These are phyloP conservation scores for Colletotrichum sp. DNA, from an alignment of 2,329 filamentous ascomycete genomes.

Conservation along the genomic window DNA sequence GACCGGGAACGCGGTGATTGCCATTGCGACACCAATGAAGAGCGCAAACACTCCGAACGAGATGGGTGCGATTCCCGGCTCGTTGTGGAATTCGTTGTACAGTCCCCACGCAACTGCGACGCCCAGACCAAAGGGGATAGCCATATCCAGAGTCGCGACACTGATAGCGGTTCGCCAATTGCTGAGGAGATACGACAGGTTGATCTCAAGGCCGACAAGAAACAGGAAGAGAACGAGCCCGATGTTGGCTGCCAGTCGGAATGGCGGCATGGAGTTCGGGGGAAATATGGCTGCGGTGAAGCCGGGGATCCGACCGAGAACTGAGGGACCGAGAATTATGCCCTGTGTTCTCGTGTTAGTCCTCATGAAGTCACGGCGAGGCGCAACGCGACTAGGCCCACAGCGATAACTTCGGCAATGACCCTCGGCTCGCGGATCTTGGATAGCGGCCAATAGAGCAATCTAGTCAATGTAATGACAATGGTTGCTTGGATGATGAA, in stretches of 20 bases:
- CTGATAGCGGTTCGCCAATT: slow-evolving; percentile 83
- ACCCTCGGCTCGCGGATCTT: slow-evolving; percentile 81
- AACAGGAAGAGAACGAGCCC: slow-evolving; percentile 87
- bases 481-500: slow-evolving; percentile 74
- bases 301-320: slow-evolving; percentile 84
- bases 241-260: slow-evolving; percentile 81
- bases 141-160: slow-evolving; percentile 81
- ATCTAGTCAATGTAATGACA: slow-evolving; percentile 51
- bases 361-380: not conserved
- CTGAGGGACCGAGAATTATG: slow-evolving; percentile 83
- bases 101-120: slow-evolving; percentile 82
- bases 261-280: slow-evolving; percentile 71
- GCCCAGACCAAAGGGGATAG: slow-evolving; percentile 82
- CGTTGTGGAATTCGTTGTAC: slow-evolving; percentile 71
- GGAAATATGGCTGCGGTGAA: slow-evolving; percentile 83
- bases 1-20: slow-evolving; percentile 88
- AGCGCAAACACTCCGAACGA: slow-evolving; percentile 61
- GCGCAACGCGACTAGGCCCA: not conserved
- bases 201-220: slow-evolving; percentile 85
- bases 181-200: slow-evolving; percentile 75
- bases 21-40: slow-evolving; percentile 92
- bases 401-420: slow-evolving; percentile 83
- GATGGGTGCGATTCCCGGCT: slow-evolving; percentile 44
- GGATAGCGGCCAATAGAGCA: slow-evolving; percentile 76
- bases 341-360: slow-evolving; percentile 64